A percentile compares a stretch with the other conserved stretches of the same genome.
Evolutionary conservation across 176 grass and related monocot genomes (phyloP).

Genomic region (Luzula sylvatica): DNA sequence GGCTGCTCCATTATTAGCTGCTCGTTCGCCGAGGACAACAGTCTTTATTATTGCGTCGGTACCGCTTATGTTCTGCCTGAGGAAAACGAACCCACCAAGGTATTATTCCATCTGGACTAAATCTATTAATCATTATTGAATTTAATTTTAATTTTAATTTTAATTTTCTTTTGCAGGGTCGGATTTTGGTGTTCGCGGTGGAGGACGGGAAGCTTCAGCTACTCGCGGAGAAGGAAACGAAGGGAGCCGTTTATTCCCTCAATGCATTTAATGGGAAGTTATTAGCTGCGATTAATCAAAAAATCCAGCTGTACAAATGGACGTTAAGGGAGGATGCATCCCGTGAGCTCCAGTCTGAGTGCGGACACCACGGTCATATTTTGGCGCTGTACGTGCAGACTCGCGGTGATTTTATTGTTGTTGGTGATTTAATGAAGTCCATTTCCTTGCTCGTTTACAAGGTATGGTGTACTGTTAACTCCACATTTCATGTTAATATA

Average conservation of each 20-base stretch:
- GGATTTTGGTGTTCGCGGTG: slow-evolving; percentile 84
- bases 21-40: slow-evolving; percentile 76
- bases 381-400: slow-evolving; percentile 83
- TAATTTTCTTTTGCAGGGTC: slow-evolving; percentile 39
- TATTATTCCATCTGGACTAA: slow-evolving; percentile 20
- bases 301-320: slow-evolving; percentile 90
- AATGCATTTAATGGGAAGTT: slow-evolving; percentile 94
- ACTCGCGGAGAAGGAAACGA: slow-evolving; percentile 86
- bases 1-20: slow-evolving; percentile 91
- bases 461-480: slow-evolving; percentile 25
- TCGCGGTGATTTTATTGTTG: slow-evolving; percentile 91
- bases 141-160: not conserved
- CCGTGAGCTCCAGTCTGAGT: slow-evolving; percentile 76
- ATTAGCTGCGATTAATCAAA: slow-evolving; percentile 92
- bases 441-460: slow-evolving; percentile 89
- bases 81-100: slow-evolving; percentile 91
- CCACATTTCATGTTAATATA: not conserved
- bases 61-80: slow-evolving; percentile 91
- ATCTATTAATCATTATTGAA: not conserved
- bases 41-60: slow-evolving; percentile 82
- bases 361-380: slow-evolving; percentile 83
- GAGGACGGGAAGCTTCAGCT: slow-evolving; percentile 75
- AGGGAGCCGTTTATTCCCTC: slow-evolving; percentile 77
- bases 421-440: slow-evolving; percentile 92
- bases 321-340: slow-evolving; percentile 54